Conservation (phyloP, 805 yeast genomes). For the Yarrowia hollandica region DNA sequence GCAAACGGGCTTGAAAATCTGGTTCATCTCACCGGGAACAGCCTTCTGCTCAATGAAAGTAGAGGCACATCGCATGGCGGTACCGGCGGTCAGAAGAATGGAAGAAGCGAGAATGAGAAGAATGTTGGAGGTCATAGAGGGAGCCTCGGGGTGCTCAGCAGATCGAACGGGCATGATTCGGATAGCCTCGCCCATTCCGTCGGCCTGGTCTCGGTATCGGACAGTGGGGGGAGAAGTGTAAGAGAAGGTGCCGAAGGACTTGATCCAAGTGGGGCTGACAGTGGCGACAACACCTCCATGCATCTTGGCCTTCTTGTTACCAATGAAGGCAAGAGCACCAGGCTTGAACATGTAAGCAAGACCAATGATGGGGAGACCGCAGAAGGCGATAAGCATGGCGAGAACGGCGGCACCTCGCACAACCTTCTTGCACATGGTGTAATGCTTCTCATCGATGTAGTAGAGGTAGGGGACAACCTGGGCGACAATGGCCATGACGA, state of each 20-base stretch:
- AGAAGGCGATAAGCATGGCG: constrained; percentile 52
- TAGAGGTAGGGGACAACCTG: constrained; percentile 61
- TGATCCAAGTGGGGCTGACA: constrained; percentile 76
- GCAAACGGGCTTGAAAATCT: constrained; percentile 53
- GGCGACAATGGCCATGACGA: constrained; percentile 68
- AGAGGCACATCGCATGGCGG: constrained; percentile 42
- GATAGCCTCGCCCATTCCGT: constrained; percentile 45
- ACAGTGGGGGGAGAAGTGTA: constrained; percentile 51
- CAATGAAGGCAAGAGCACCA: constrained; percentile 47
- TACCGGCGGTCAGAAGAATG: constrained; percentile 35
- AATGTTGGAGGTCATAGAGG: constrained; percentile 47
- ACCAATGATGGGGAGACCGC: constrained; percentile 52
- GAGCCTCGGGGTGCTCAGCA: constrained; percentile 39
- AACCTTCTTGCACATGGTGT: constrained; percentile 54
- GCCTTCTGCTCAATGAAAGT: constrained; percentile 35
- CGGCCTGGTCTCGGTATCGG: constrained; percentile 48
- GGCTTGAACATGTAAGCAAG: constrained; percentile 59
- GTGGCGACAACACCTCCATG: constrained; percentile 39
- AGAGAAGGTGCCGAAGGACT: constrained; percentile 58
- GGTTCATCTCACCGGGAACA: constrained; percentile 32
- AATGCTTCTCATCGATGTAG: constrained; percentile 50
- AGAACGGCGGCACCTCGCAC: constrained; percentile 54
- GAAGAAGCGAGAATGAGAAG: constrained; percentile 36
- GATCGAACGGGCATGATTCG: constrained; percentile 56
- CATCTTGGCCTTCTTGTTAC: constrained; percentile 22